Evolutionary conservation across 495 filamentous ascomycete species (phyloP).

Genomic region (Cercophora newfieldiana): DNA sequence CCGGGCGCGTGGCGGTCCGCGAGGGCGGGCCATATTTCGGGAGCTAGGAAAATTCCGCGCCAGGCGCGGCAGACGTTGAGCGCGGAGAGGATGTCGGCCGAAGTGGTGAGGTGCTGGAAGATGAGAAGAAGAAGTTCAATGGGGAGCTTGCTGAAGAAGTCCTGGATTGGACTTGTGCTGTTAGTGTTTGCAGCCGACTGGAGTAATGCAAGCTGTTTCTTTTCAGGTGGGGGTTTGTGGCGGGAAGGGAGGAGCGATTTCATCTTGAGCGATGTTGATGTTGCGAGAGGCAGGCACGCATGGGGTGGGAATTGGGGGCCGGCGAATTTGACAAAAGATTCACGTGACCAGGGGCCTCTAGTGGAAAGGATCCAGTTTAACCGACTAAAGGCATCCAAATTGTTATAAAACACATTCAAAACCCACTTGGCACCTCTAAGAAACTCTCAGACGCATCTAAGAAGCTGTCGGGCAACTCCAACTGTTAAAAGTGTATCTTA

Average conservation of each 20-base stretch:
- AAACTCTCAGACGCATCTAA: too few relatives aligned
- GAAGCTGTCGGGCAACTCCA: too few relatives aligned
- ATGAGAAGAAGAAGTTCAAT: constrained; percentile 12
- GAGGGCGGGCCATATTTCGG: constrained; percentile 15
- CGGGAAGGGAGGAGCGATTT: constrained; percentile 10
- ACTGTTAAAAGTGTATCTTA: too few relatives aligned
- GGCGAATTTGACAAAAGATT: too few relatives aligned
- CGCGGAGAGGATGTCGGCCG: constrained; percentile 12
- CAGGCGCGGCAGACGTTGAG: constrained; percentile 19
- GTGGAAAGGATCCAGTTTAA: too few relatives aligned
- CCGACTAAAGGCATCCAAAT: too few relatives aligned
- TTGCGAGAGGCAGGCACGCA: too few relatives aligned
- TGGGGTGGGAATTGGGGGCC: too few relatives aligned
- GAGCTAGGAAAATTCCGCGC: constrained; percentile 9
- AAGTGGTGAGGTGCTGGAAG: constrained; percentile 4
- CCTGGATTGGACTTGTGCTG: not conserved
- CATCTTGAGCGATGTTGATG: not conserved
- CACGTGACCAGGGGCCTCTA: too few relatives aligned
- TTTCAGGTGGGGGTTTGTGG: not conserved
- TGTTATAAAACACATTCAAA: too few relatives aligned
- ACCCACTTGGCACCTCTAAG: too few relatives aligned
- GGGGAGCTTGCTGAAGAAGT: constrained; percentile 1
- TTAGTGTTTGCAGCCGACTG: not conserved
- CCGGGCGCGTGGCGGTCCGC: constrained; percentile 4
- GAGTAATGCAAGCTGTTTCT: not conserved